Percentiles rank a stretch among this genome's conserved stretches.
phyloP scores from a whole-genome alignment of 352 stramenopile genomes.

The Globisporangium nodosum region DNA sequence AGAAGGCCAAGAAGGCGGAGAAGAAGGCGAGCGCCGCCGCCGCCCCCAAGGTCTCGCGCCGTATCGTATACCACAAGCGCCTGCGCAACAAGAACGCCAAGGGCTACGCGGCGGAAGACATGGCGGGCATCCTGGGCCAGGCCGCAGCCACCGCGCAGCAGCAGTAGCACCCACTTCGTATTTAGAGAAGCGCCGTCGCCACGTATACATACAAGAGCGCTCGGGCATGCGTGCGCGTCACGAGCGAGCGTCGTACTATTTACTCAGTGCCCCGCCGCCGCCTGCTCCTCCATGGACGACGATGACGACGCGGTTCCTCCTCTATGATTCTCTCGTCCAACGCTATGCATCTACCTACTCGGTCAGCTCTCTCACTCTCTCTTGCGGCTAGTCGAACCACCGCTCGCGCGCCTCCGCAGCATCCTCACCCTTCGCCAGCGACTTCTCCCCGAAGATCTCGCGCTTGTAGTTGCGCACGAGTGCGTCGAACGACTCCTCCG shows the following conservation, averaged over 20 bases:
- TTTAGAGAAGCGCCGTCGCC: slow-evolving; percentile 1
- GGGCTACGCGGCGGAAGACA: slow-evolving; percentile 72
- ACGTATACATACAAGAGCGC: background rate
- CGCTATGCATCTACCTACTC: too few species aligned
- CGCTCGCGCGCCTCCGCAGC: slow-evolving; percentile 26
- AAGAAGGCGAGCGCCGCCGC: slow-evolving; percentile 36
- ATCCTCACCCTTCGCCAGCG: slow-evolving; percentile 8
- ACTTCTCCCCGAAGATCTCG: slow-evolving; percentile 63
- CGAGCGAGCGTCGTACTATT: too few species aligned
- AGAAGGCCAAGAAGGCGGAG: slow-evolving; percentile 46
- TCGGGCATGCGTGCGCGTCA: too few species aligned
- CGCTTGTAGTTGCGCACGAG: slow-evolving; percentile 82
- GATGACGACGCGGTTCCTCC: background rate
- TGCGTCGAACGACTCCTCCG: slow-evolving; percentile 73
- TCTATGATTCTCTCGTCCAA: background rate
- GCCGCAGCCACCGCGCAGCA: slow-evolving; percentile 28
- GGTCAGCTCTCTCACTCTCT: background rate
- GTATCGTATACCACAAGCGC: slow-evolving; percentile 78
- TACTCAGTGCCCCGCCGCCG: too few species aligned
- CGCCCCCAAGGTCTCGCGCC: slow-evolving; percentile 35
- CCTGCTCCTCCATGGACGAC: too few species aligned
- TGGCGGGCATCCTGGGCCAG: slow-evolving; percentile 82
- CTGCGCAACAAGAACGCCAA: slow-evolving; percentile 86
- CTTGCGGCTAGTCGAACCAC: slow-evolving; percentile 60
- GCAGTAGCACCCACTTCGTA: background rate